Conservation (phyloP, 495 filamentous ascomycete genomes). For the Hypoxylon fragiforme region DNA sequence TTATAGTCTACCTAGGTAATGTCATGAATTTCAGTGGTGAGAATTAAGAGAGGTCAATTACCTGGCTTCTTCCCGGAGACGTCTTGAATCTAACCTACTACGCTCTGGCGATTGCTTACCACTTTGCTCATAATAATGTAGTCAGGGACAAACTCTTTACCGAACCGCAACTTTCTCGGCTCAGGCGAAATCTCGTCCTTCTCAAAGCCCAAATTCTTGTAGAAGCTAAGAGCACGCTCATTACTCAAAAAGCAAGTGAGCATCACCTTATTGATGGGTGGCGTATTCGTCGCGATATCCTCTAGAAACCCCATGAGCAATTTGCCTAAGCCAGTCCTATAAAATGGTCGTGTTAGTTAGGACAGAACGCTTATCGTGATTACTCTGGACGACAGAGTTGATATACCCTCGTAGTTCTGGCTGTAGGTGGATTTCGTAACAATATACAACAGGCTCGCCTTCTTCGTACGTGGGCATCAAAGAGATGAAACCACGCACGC, state of each 20-base stretch:
- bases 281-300: constrained; percentile 47
- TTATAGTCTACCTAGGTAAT: too few species aligned
- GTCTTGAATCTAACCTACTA: background rate
- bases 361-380: too few species aligned
- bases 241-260: constrained; percentile 80
- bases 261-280: constrained; percentile 73
- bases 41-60: too few species aligned
- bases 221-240: constrained; percentile 62
- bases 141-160: constrained; percentile 64
- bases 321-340: constrained; percentile 51
- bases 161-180: constrained; percentile 64
- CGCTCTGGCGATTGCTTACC: constrained; percentile 32
- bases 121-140: constrained; percentile 74
- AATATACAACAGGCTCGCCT: constrained; percentile 72
- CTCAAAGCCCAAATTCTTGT: constrained; percentile 67
- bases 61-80: too few species aligned
- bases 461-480: constrained; percentile 86
- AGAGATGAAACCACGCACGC: constrained; percentile 69
- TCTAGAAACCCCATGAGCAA: constrained; percentile 50
- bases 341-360: constrained; percentile 11
- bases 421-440: constrained; percentile 84
- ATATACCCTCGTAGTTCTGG: constrained; percentile 53
- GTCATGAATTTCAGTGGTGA: too few species aligned
- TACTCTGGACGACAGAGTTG: too few species aligned
- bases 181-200: constrained; percentile 68